Base-by-base conservation (phyloP, 805 yeast species). In the Kockiozyma suomiensis region DNA sequence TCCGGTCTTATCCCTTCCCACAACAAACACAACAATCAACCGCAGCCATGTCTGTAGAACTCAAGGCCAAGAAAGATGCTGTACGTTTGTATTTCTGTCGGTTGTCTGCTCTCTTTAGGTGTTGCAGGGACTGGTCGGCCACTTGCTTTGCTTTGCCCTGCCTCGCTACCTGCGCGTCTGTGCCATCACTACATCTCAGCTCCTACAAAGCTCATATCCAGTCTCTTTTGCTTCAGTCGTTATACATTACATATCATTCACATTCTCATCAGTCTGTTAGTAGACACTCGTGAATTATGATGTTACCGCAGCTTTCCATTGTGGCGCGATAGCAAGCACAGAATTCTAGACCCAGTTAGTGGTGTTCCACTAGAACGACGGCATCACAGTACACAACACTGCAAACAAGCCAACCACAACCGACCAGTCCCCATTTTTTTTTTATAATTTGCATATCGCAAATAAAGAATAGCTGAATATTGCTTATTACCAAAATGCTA, bases 31-130 rank as follows among this genome's bases (percentile, higher is more conserved):
- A n/a, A n/a, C n/a, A n/a, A n/a, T n/a, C 38, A 17, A 38, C 10
- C 15, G 19, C 35, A 17, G n/a, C 40, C 50, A 49, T 50, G 54
- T 40, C 54, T 43, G 47, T 23, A 7, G 56, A 52, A 17, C 64
- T 73, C 58, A 72, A 73, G 54, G 64, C 65, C 43, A 69, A 69
- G 55, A 73, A 72, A 66, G 75, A 73, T 61, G 73, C 73, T 37
- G 75, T 73, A 71, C 60, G 75, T 72, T 50, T 12, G 19, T n/a
- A n/a, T n/a, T n/a, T n/a, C n/a, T n/a, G n/a, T n/a, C n/a, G n/a
- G n/a, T n/a, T n/a, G n/a, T n/a, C n/a, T 32, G 30, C 28, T 50
- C n/a, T 32, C 10, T 13, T 19, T 28, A 35, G 25, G 17, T 46
- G 17, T 32, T 47, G 2, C 13, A 7, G 49, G 49, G 35, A 45